Evolutionary conservation across 495 filamentous ascomycete genomes (phyloP).

Genomic region (Rostrohypoxylon terebratum): DNA sequence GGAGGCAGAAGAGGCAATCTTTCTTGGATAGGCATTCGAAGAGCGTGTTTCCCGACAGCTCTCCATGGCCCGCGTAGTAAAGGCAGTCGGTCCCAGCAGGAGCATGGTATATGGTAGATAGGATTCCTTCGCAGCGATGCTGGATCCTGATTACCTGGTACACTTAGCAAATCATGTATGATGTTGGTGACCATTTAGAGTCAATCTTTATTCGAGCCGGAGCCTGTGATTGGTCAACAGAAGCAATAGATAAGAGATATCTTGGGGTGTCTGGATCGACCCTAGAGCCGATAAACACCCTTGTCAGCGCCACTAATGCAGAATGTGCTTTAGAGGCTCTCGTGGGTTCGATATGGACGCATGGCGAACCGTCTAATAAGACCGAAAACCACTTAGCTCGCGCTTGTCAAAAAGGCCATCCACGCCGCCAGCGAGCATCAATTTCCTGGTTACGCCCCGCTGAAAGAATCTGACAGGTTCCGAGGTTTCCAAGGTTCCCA

Average conservation of each 20-base stretch:
- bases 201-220: slow-evolving; percentile 25
- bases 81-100: slow-evolving; percentile 9
- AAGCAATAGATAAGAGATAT: slow-evolving; percentile 45
- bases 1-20: slow-evolving; percentile 25
- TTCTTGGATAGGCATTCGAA: slow-evolving; percentile 31
- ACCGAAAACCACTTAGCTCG: slow-evolving; percentile 18
- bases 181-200: slow-evolving; percentile 40
- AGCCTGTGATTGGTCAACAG: slow-evolving; percentile 37
- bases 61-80: slow-evolving; percentile 35
- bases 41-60: slow-evolving; percentile 27
- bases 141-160: slow-evolving; percentile 38
- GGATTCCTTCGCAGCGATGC: slow-evolving; percentile 16
- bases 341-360: slow-evolving; percentile 26
- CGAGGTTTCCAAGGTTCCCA: slow-evolving; percentile 10
- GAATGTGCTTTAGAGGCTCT: slow-evolving; percentile 40
- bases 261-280: slow-evolving; percentile 36
- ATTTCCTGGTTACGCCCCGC: slow-evolving; percentile 1
- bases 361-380: slow-evolving; percentile 32
- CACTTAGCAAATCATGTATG: slow-evolving; percentile 44
- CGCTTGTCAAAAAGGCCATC: slow-evolving; percentile 20
- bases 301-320: slow-evolving; percentile 36
- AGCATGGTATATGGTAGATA: slow-evolving; percentile 40
- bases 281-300: slow-evolving; percentile 32
- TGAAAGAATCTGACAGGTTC: slow-evolving; percentile 1
- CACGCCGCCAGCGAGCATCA: slow-evolving; percentile 9